Evolutionary conservation across 2,329 filamentous ascomycete genomes (phyloP).

Genomic region (Cytospora mali): DNA sequence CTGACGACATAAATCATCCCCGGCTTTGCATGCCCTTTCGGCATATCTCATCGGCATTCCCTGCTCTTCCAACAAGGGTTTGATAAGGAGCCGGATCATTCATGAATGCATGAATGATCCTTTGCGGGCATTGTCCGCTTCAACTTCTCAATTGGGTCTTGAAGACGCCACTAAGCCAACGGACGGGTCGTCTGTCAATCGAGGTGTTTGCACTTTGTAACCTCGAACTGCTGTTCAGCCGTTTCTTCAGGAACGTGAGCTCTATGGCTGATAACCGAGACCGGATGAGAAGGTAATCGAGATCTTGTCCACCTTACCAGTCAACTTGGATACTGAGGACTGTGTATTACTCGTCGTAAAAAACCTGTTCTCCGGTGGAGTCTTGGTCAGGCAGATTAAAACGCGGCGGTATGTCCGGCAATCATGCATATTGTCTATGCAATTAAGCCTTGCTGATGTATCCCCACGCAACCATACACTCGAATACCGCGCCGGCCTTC

Average conservation of each 20-base stretch:
- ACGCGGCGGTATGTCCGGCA: too few relatives aligned
- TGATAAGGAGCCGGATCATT: background rate
- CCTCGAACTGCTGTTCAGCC: too few relatives aligned
- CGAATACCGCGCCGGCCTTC: constrained; percentile 85
- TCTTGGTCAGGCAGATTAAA: background rate
- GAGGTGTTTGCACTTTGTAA: too few relatives aligned
- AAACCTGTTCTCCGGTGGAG: background rate
- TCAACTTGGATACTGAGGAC: background rate
- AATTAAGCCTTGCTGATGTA: constrained; percentile 83
- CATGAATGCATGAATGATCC: background rate
- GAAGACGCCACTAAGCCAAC: too few relatives aligned
- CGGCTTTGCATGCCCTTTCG: too few relatives aligned
- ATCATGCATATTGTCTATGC: background rate
- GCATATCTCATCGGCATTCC: too few relatives aligned
- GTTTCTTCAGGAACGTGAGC: too few relatives aligned
- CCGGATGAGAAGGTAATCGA: too few relatives aligned
- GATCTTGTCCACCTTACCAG: too few relatives aligned
- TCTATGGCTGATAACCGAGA: too few relatives aligned
- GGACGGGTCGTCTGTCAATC: too few relatives aligned
- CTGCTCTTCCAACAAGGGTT: background rate
- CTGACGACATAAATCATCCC: background rate
- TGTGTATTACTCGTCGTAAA: background rate
- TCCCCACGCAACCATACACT: constrained; percentile 90
- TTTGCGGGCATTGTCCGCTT: background rate
- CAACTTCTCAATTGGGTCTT: background rate